Base-by-base conservation (phyloP, 2,329 filamentous ascomycete species). In the Mollisia scopiformis region DNA sequence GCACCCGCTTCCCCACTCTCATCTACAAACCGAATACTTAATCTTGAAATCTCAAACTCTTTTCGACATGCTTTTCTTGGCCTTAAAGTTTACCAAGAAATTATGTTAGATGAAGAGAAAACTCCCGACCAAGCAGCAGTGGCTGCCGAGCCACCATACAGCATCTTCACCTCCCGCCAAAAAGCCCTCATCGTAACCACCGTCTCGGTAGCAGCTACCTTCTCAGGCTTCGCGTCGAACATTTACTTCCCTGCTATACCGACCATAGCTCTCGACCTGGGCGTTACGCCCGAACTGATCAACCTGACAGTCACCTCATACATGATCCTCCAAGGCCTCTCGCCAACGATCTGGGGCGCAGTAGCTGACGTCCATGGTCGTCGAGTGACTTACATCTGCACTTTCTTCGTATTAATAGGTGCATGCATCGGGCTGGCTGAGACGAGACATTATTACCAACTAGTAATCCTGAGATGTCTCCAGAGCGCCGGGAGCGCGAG, bases 401-500 rank as follows among this genome's bases (percentile, higher is more conserved):
- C 79, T 55, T 86, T 87, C 59, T 66, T 77, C 23, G 73, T 86
- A 19, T 85, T 82, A 66, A 75, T 85, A n/a, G 78, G 72, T 0
- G 83, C 83, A 46, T 84, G 84, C 61, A 78, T 86, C 21, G 84
- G 81, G 0, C 74, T 86, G 2, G 84, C 80, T 0, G 67, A 83
- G 10, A 77, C 79, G 19, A 77, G 75, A 10, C 79, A 71, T 62
- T 85, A 83, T 60, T 74, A 75, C 0, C 75, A 82, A 1, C 71
- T 88, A 2, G 66, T 88, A 11, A 77, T 83, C 0, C 71, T 88
- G 4, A 76, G 86, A 3, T 82, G 80, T 66, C 68, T 88, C 2
- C 86, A 88, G 67, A 84, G 82, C 19, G 78, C 82, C 0, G 86
- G 88, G 0, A 87, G 82, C 55, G 84, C 81, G 57, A 82, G 82